Evolutionary conservation across 768 basidiomycete genomes (phyloP), one percentile per base, ranked within the genome.

Genomic region (Dendrothele bispora): DNA sequence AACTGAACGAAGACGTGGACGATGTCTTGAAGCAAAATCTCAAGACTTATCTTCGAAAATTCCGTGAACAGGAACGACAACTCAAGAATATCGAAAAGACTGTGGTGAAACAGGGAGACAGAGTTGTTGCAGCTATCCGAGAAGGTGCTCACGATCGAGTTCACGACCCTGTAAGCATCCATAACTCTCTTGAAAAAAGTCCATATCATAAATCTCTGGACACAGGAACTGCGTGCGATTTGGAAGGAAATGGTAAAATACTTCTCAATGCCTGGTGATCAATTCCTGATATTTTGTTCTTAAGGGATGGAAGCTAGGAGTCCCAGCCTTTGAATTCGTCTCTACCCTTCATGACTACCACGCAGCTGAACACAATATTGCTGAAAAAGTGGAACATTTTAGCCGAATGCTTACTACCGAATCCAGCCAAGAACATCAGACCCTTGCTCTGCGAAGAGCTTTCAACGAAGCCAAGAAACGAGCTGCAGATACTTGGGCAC

Each of bases 231-330:
- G 12, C 44, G 25, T 5, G 44, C 7, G 15, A 46, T 46, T 20
- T 46, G 44, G 44, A 46, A 46, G n/a, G 44, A 46, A 37, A 46
- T 46, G 35, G 35, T 36, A 37, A 5, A 41, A 22, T 41, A 5
- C 14, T 7, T 22, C 15, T 41, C 21, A 21, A 21, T 25, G 4
- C 27, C 15, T n/a, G n/a, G n/a, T n/a, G n/a, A n/a, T n/a, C n/a
- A n/a, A n/a, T n/a, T n/a, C n/a, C n/a, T 12, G 17, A 32, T 26
- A 43, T 43, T 12, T 8, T 15, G 7, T 3, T 11, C 14, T 27
- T 14, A 12, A 46, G 44, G 44, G 44, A 2, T 46, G 44, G 44
- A 46, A 46, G 18, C 21, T 46, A 15, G 44, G 44, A 25, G 44
- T 46, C 5, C 44, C 32, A 15, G 35, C 37, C 17, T 24, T 32